These are phyloP conservation scores for Phanerochaete carnosa DNA, from an alignment of 768 basidiomycete species.

Conservation along the genomic window DNA sequence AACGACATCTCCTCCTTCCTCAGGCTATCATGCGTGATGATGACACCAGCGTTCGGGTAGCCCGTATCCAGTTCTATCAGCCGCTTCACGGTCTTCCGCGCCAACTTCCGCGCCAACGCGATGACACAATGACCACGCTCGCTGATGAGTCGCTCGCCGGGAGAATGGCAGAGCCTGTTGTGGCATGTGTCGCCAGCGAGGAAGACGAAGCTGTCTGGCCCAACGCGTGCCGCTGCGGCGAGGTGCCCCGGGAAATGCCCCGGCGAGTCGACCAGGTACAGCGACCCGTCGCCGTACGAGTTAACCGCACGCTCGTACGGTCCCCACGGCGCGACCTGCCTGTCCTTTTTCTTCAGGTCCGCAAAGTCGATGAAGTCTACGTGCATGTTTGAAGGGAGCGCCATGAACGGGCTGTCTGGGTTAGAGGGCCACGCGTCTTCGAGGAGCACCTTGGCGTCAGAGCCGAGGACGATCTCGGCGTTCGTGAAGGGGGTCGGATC, in stretches of 20 bases:
- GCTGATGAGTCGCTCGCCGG: conserved; percentile 9
- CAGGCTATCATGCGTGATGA: conserved; percentile 11
- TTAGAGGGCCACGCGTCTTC: conserved; percentile 40
- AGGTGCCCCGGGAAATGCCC: conserved; percentile 58
- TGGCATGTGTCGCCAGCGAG: conserved; percentile 57
- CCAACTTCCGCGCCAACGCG: background rate
- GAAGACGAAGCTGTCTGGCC: conserved; percentile 54
- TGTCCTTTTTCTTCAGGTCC: conserved; percentile 5
- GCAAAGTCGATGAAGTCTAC: conserved; percentile 24
- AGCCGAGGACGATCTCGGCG: conserved; percentile 48
- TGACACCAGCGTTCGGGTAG: conserved; percentile 1
- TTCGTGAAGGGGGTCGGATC: conserved; percentile 43
- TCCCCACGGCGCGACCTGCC: conserved; percentile 36
- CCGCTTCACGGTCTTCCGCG: background rate
- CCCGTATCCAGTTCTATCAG: background rate
- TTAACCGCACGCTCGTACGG: conserved; percentile 46
- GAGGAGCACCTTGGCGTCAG: conserved; percentile 32
- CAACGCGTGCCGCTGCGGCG: conserved; percentile 52
- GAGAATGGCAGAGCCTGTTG: conserved; percentile 32
- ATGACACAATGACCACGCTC: background rate
- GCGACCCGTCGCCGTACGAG: conserved; percentile 54
- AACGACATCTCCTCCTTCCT: conserved; percentile 6
- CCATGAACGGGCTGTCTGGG: conserved; percentile 21
- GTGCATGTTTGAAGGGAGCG: background rate
- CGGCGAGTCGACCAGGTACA: conserved; percentile 56